phyloP scores from a whole-genome alignment of 768 basidiomycete species.

The Ramaria sp. region DNA sequence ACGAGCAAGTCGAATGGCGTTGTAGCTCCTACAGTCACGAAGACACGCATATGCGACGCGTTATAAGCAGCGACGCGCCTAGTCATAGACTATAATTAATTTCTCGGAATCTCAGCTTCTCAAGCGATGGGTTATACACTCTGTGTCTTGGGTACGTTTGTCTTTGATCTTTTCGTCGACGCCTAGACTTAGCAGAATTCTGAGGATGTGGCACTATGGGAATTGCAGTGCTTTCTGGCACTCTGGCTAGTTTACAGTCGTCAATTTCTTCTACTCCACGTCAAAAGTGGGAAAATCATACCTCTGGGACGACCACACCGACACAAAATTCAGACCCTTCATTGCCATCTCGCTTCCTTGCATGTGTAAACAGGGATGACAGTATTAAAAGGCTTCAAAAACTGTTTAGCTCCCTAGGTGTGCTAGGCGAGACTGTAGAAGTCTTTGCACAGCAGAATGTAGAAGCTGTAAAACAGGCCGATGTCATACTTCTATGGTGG shows the following conservation, averaged over 20 bases:
- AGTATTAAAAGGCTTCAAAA: slow-evolving; percentile 54
- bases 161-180: slow-evolving; percentile 6
- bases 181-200: slow-evolving; percentile 14
- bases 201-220: slow-evolving; percentile 99
- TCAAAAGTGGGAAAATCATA: slow-evolving; percentile 58
- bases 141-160: slow-evolving; percentile 60
- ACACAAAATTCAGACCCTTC: slow-evolving; percentile 29
- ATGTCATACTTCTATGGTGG: slow-evolving; percentile 86
- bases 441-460: slow-evolving; percentile 63
- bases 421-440: slow-evolving; percentile 56
- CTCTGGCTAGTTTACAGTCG: slow-evolving; percentile 71
- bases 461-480: slow-evolving; percentile 54
- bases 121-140: slow-evolving; percentile 79
- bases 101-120: not conserved
- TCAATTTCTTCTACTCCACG: slow-evolving; percentile 15
- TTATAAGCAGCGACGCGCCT: no score
- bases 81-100: not conserved
- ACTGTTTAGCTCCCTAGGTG: slow-evolving; percentile 48
- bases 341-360: slow-evolving; percentile 69
- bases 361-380: slow-evolving; percentile 76
- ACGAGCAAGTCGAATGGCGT: slow-evolving; percentile 64
- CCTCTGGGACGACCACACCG: slow-evolving; percentile 67
- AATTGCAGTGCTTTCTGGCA: slow-evolving; percentile 86
- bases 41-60: slow-evolving; percentile 27
- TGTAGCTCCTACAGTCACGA: slow-evolving; percentile 89